Evolutionary conservation across 2,329 filamentous ascomycete species (phyloP), one percentile per base, ranked within the genome.

Genomic region (Ophiostoma novo-ulmi): DNA sequence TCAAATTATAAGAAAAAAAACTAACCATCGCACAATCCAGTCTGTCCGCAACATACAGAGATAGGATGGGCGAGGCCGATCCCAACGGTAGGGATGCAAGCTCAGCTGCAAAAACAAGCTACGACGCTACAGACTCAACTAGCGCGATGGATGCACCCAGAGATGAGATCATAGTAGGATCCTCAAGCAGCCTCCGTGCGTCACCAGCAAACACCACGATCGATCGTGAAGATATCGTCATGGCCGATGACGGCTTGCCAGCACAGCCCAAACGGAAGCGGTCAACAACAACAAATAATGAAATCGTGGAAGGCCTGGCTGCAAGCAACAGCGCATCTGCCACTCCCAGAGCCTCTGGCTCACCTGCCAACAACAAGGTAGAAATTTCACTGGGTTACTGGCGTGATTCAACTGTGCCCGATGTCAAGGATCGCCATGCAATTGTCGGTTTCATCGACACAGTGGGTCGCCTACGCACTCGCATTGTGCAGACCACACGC

Each of bases 371-470:
- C 13, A 70, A 22, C 20, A 65, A 80, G 31, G 86, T 85, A 73
- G 81, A 82, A 4, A 81, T 86, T 5, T 76, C 83, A 5, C 79
- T 89, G 8, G 87, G 87, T 1, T 84, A 86, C 69, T 89, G 87
- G 87, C 82, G 87, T 68, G 85, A 88, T 67, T 89, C 87, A 0
- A 79, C 79, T 3, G 83, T 85, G 0, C 82, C 83, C 0, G 78
- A 83, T 17, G 78, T 80, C 8, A 78, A 78, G 2, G 81, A 82
- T 17, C 88, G 87, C 75, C 87, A 89, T 75, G 82, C 82, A 0
- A 85, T 89, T 0, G 84, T 87, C 67, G 87, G 87, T 5, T 89
- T 89, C 72, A 88, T 89, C 67, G 87, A 89, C 72, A 80, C 86
- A 13, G 80, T 86, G 22, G 87, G 89, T 70, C 82, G 87, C 1